Conservation (phyloP, 2,329 filamentous ascomycete species). For the Acarospora socialis region DNA sequence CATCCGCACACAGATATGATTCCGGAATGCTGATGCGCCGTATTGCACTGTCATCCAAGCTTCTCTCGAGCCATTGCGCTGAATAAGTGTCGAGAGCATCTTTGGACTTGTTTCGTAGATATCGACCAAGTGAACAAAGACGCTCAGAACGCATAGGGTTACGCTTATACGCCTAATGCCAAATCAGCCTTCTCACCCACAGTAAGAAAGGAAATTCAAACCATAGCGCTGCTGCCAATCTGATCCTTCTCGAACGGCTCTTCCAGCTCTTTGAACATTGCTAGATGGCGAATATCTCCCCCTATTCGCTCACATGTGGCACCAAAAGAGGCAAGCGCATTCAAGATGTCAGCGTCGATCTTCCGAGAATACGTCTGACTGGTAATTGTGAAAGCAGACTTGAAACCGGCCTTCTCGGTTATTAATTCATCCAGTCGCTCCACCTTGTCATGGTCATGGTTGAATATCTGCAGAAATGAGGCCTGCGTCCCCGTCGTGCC, state of each 20-base stretch:
- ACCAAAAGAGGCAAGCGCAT: constrained; percentile 66
- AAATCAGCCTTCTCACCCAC: too few species aligned
- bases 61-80: constrained; percentile 63
- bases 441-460: constrained; percentile 44
- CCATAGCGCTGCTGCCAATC: constrained; percentile 53
- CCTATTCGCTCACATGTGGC: constrained; percentile 65
- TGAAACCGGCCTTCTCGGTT: constrained; percentile 52
- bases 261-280: constrained; percentile 68
- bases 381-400: constrained; percentile 47
- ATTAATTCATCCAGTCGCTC: constrained; percentile 49
- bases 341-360: constrained; percentile 66
- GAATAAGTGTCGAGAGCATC: constrained; percentile 52
- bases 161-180: constrained; percentile 53
- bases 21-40: constrained; percentile 49
- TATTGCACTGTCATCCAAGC: constrained; percentile 36
- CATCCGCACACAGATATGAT: constrained; percentile 53
- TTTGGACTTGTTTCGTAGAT: constrained; percentile 39
- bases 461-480: constrained; percentile 57
- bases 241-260: constrained; percentile 71
- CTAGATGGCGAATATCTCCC: constrained; percentile 59
- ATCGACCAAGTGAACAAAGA: constrained; percentile 43
- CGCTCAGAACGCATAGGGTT: constrained; percentile 41
- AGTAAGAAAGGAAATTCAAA: constrained; percentile 12
- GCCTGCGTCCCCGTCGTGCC: constrained; percentile 68
- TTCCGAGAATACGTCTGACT: constrained; percentile 68